Base-by-base conservation (phyloP, 495 filamentous ascomycete species). In the Elaphomyces granulatus region DNA sequence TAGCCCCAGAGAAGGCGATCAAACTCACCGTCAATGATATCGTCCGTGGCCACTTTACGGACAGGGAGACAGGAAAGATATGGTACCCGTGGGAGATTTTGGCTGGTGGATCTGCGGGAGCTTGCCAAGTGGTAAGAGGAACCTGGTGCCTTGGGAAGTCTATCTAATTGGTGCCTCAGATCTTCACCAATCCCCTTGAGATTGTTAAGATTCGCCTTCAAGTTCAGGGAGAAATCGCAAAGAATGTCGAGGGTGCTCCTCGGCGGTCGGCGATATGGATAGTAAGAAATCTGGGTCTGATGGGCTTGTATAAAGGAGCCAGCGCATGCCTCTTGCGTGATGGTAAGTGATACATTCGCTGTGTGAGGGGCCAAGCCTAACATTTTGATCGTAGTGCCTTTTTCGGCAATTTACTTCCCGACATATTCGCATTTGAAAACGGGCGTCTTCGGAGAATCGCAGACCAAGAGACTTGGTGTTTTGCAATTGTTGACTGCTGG, bases 141-240 rank as follows among this genome's bases (percentile, higher is more conserved):
- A 15, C 18, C 32, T 21, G 8, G 6, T 3, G 1, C 23, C 10
- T 42, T 17, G 15, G 30, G 14, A 44, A 20, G 15, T 31, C 8
- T 28, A 37, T n/a, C 41, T 54, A 38, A 46, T 16, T 15, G 18
- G 18, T 28, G 19, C 31, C 14, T 37, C 2, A 51, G 84, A 74
- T 94, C 44, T 94, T 94, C 63, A 93, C 87, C 49, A 98, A 95
- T 58, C 90, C 90, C 28, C 74, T 98, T 8, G 90, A 98, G 60
- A 98, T 98, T 52, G 90, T 98, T 58, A 98, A 98, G 70, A 98
- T 98, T 49, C 82, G 90, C 48, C 75, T 98, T 33, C 90, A 98
- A 61, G 85, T 96, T 7, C 90, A 98, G 67, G 90, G 90, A 44
- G 90, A 98, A 59, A 77, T 95, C 20, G 77, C 85, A 38, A 95